These are phyloP conservation scores for Salix koriyanagi DNA, from an alignment of 345 rosid genomes.

Conservation along the genomic window DNA sequence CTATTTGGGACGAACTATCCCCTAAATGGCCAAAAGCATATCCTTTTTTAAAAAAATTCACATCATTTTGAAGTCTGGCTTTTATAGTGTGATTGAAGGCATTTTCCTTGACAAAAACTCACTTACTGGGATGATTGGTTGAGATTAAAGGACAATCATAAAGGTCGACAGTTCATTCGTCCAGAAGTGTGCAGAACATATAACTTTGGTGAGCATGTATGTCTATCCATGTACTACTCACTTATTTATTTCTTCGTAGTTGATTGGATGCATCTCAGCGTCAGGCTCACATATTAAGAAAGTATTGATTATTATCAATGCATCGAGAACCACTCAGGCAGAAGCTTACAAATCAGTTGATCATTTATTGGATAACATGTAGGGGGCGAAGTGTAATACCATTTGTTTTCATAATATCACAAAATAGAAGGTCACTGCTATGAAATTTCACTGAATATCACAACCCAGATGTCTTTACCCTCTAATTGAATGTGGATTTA, in stretches of 20 bases:
- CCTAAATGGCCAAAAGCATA: conserved; percentile 99
- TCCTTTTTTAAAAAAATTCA: conserved; percentile 38
- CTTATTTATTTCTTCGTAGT: not conserved
- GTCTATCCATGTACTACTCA: conserved; percentile 14
- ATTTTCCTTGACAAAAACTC: conserved; percentile 56
- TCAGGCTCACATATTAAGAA: not conserved
- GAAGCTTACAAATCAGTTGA: not conserved
- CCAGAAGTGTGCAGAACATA: conserved; percentile 99
- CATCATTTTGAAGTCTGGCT: conserved; percentile 9
- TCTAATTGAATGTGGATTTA: not conserved
- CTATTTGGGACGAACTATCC: conserved; percentile 93
- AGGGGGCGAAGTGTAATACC: not conserved
- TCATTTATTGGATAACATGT: not conserved
- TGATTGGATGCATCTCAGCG: not conserved
- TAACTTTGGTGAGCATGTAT: conserved; percentile 95
- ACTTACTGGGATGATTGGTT: conserved; percentile 99
- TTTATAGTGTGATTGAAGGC: conserved; percentile 6
- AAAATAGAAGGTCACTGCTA: not conserved
- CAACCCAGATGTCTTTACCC: not conserved
- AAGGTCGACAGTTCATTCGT: conserved; percentile 85
- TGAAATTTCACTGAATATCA: not conserved
- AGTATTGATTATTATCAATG: not conserved
- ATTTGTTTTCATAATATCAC: not conserved
- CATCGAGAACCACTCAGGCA: not conserved
- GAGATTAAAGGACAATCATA: conserved; percentile 83